Percentiles rank a stretch among this genome's conserved stretches.
These are phyloP conservation scores for Ogataea paradorogensis DNA, from an alignment of 805 yeast species.

Conservation along the genomic window DNA sequence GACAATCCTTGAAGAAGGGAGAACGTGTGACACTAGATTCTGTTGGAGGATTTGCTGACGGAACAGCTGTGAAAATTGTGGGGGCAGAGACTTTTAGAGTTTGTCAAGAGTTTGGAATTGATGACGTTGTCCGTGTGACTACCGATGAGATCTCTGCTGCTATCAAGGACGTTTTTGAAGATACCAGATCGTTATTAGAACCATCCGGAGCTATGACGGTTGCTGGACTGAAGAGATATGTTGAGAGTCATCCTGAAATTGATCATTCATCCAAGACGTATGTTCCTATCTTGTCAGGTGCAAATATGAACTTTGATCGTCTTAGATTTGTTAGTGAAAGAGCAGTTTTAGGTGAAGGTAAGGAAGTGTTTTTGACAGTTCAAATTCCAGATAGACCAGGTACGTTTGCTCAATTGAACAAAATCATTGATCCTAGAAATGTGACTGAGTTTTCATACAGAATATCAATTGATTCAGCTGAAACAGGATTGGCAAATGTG, in stretches of 20 bases:
- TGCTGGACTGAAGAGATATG: conserved; percentile 88
- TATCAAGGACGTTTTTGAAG: conserved; percentile 93
- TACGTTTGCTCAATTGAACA: conserved; percentile 74
- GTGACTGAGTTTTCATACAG: conserved; percentile 96
- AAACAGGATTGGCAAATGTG: conserved; percentile 59
- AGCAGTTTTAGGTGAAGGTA: conserved; percentile 98
- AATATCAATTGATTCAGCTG: conserved; percentile 45
- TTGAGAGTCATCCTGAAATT: conserved; percentile 62
- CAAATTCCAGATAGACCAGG: conserved; percentile 94
- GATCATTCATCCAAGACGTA: conserved; percentile 70
- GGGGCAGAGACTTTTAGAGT: conserved; percentile 93
- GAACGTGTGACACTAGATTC: conserved; percentile 53
- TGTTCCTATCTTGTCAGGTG: conserved; percentile 88
- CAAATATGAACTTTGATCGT: conserved; percentile 97
- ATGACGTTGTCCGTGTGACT: conserved; percentile 78
- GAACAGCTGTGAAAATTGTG: conserved; percentile 87
- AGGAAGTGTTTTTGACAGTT: conserved; percentile 87
- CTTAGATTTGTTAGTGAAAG: conserved; percentile 94
- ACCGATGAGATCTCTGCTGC: conserved; percentile 97
- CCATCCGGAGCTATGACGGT: conserved; percentile 97
- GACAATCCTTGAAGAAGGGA: conserved; percentile 59
- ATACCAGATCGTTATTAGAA: conserved; percentile 89
- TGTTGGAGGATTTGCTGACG: conserved; percentile 99
- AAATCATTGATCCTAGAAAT: conserved; percentile 77
- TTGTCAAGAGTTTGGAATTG: conserved; percentile 67